Percentiles rank a stretch among this genome's conserved stretches.
Evolutionary conservation across 2,329 filamentous ascomycete genomes (phyloP).

Genomic region (Rhynchosporium agropyri): DNA sequence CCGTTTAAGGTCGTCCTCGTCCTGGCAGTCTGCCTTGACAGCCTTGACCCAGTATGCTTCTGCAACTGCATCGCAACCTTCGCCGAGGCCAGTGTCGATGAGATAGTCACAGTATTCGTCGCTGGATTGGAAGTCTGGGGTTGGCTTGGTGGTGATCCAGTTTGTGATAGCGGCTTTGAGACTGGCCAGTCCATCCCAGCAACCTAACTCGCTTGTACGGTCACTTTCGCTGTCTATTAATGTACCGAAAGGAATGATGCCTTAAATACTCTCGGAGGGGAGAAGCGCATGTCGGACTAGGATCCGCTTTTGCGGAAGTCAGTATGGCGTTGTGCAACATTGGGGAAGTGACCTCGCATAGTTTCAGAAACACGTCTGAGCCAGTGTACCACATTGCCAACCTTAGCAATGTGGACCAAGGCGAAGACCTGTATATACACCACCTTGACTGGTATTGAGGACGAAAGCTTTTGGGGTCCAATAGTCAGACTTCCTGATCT

Average conservation of each 20-base stretch:
- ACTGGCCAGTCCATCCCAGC: constrained; percentile 52
- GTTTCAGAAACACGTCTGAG: not conserved
- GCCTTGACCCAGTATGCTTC: constrained; percentile 51
- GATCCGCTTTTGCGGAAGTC: constrained; percentile 45
- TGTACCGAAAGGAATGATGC: constrained; percentile 52
- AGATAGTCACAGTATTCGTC: constrained; percentile 52
- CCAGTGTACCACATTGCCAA: not conserved
- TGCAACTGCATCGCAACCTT: constrained; percentile 44
- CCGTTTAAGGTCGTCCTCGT: constrained; percentile 54
- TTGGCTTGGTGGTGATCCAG: constrained; percentile 46
- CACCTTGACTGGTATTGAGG: constrained; percentile 55
- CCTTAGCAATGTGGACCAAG: not conserved
- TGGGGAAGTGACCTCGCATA: not conserved
- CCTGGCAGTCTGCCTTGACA: constrained; percentile 51
- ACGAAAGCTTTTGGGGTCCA: constrained; percentile 51
- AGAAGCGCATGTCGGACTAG: constrained; percentile 54
- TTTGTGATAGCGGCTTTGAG: constrained; percentile 46
- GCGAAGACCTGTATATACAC: not conserved
- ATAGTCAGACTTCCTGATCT: constrained; percentile 56
- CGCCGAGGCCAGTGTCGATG: constrained; percentile 50
- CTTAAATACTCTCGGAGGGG: constrained; percentile 53
- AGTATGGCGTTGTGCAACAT: not conserved
- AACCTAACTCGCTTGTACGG: constrained; percentile 49
- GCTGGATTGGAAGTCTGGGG: constrained; percentile 52
- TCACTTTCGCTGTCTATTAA: constrained; percentile 57